Percentiles rank a stretch among this genome's conserved stretches.
These are phyloP conservation scores for Herpotrichia juniperi DNA, from an alignment of 2,329 filamentous ascomycete species.

Conservation along the genomic window DNA sequence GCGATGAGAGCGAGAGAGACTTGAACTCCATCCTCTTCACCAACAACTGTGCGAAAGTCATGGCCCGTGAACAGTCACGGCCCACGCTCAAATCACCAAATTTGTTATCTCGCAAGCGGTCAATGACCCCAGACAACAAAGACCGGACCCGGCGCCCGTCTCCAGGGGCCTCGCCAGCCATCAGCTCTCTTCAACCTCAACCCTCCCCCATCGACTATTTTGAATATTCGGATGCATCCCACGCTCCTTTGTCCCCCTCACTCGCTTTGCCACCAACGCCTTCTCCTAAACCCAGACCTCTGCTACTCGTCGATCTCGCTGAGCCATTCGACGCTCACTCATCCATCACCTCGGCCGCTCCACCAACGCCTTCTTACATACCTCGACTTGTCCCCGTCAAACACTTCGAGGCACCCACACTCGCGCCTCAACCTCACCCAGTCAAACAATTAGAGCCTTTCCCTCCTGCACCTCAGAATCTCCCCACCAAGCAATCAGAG, in stretches of 20 bases:
- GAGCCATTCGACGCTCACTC: neutral
- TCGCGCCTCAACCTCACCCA: neutral
- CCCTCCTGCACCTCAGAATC: neutral
- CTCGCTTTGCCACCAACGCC: slow-evolving; percentile 15
- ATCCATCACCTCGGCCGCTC: neutral
- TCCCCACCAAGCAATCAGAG: neutral
- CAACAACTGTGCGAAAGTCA: slow-evolving; percentile 30
- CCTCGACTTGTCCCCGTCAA: neutral
- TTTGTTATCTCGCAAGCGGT: slow-evolving; percentile 21
- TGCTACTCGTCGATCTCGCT: neutral
- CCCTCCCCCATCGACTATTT: neutral
- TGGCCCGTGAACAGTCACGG: slow-evolving; percentile 36
- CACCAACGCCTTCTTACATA: neutral
- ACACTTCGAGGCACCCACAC: neutral
- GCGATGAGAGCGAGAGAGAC: slow-evolving; percentile 18
- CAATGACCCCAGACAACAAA: slow-evolving; percentile 34
- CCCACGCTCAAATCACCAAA: slow-evolving; percentile 11
- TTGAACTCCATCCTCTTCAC: slow-evolving; percentile 28
- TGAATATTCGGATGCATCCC: slow-evolving; percentile 9
- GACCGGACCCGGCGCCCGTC: slow-evolving; percentile 19
- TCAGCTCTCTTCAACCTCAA: slow-evolving; percentile 15
- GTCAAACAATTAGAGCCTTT: neutral
- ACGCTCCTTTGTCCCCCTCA: neutral
- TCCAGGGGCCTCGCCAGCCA: slow-evolving; percentile 17
- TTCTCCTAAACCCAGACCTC: neutral